These are phyloP conservation scores for Calocybe gangraenosa DNA, from an alignment of 768 basidiomycete species.

Conservation along the genomic window DNA sequence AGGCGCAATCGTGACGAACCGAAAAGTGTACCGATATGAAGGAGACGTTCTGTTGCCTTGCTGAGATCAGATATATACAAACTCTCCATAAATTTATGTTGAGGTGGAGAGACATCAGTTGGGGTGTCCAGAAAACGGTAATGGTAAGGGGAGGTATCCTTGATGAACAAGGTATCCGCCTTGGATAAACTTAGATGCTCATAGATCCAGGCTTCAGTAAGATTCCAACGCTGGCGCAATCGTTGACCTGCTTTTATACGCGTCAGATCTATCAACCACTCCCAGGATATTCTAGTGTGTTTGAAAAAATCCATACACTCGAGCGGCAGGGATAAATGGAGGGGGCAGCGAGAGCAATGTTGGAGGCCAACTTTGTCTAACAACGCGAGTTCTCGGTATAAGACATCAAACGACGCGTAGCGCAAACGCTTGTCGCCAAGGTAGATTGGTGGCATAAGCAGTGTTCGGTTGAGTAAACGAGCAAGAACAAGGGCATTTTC, in stretches of 20 bases:
- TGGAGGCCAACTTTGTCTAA: constrained; percentile 47
- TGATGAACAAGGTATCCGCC: constrained; percentile 42
- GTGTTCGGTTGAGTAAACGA: constrained; percentile 65
- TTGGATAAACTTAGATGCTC: constrained; percentile 32
- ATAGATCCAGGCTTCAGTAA: constrained; percentile 44
- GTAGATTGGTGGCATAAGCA: constrained; percentile 73
- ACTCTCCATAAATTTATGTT: constrained; percentile 37
- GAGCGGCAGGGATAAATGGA: constrained; percentile 31
- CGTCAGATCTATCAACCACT: constrained; percentile 59
- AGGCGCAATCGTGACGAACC: constrained; percentile 68
- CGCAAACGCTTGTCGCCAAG: constrained; percentile 59
- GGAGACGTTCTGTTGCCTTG: constrained; percentile 38
- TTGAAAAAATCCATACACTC: constrained; percentile 62
- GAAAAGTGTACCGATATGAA: constrained; percentile 75
- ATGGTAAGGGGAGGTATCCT: constrained; percentile 56
- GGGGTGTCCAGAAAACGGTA: constrained; percentile 56
- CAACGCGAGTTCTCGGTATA: constrained; percentile 41
- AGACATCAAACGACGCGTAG: constrained; percentile 50
- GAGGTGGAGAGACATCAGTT: constrained; percentile 17
- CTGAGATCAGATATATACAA: constrained; percentile 42
- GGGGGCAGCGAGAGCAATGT: constrained; percentile 43
- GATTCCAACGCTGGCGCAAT: constrained; percentile 47
- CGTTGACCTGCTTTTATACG: constrained; percentile 31
- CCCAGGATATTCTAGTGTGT: constrained; percentile 66
- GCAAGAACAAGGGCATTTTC: constrained; percentile 82